Evolutionary conservation across 306 rosid species (phyloP).

Genomic region (Sicyos baderoa): DNA sequence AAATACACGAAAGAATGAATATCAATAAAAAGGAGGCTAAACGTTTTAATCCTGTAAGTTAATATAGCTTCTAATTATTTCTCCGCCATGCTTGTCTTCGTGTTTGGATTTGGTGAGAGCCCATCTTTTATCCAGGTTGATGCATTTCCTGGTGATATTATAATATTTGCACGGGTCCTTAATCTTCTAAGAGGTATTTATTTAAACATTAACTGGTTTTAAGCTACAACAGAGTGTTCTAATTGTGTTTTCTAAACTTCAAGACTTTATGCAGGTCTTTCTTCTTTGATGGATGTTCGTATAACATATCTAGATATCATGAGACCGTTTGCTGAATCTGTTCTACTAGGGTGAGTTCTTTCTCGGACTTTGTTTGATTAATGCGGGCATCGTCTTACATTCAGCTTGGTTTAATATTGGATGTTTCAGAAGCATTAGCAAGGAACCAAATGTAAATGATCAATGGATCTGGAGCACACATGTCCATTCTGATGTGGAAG

Average conservation of each 20-base stretch:
- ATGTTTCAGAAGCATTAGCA: constrained; percentile 49
- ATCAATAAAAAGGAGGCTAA: constrained; percentile 67
- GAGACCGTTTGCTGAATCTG: constrained; percentile 97
- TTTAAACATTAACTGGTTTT: constrained; percentile 2
- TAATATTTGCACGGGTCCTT: constrained; percentile 87
- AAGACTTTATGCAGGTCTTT: constrained; percentile 59
- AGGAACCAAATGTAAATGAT: constrained; percentile 65
- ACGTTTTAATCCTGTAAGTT: constrained; percentile 92
- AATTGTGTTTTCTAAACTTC: constrained; percentile 15
- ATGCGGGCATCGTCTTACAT: neutral
- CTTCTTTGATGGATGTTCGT: constrained; percentile 72
- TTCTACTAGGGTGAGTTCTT: constrained; percentile 65
- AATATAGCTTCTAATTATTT: constrained; percentile 22
- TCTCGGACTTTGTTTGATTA: constrained; percentile 15
- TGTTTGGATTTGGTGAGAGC: constrained; percentile 7
- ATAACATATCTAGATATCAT: constrained; percentile 81
- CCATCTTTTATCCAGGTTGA: constrained; percentile 50
- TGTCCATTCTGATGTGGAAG: constrained; percentile 66
- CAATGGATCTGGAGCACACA: constrained; percentile 78
- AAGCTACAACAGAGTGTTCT: neutral
- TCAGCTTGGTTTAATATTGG: constrained; percentile 16
- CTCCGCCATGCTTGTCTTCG: constrained; percentile 20
- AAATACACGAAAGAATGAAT: constrained; percentile 79
- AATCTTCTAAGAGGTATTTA: constrained; percentile 87
- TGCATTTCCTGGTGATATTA: constrained; percentile 98